Base-by-base conservation (phyloP, 352 stramenopile species). In the Globisporangium cederbergense region DNA sequence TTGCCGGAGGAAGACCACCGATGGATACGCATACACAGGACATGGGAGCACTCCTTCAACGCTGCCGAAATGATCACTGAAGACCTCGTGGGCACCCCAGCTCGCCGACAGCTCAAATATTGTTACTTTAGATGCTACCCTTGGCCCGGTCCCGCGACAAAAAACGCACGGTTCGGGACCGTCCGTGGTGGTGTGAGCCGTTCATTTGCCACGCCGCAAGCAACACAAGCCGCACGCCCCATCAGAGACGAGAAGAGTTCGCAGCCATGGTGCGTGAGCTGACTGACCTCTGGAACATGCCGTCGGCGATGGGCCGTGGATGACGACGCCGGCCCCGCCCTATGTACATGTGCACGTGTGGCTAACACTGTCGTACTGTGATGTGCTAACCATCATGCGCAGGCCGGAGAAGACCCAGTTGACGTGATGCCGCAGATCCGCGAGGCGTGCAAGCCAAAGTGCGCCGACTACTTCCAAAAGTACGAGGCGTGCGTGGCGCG, bases 351-450 rank as follows among this genome's bases (percentile, higher is more conserved):
- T 52, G 5, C 34, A 3, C 67, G 43, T 60, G 1, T 56, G 4
- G 40, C 46, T 58, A 3, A 64, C 46, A 16, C 20, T 42, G 47
- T 2, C 43, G 25, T 51, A 14, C 7, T 56, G 28, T 20, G 49
- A 14, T 47, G n/a, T 34, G 7, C 14, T 6, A n/a, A 20, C 8
- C 4, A 20, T 7, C 4, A 8, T n/a, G 20, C 4, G 10, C 25
- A 70, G 64, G 64, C 64, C 68, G 78, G 76, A 68, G 87, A 96
- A 88, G 93, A 98, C 75, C 81, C 89, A 68, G 93, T 98, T 69
- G 91, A 98, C 81, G 87, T 90, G 68, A 96, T 98, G 80, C 93
- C 94, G 46, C 76, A 85, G 66, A 96, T 98, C 71, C 91, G 93
- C 70, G 89, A 96, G 80, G 78, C 78, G 36, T 98, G 93, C 74